Conservation (phyloP, 2,329 filamentous ascomycete genomes). For the Claviceps paspali region DNA sequence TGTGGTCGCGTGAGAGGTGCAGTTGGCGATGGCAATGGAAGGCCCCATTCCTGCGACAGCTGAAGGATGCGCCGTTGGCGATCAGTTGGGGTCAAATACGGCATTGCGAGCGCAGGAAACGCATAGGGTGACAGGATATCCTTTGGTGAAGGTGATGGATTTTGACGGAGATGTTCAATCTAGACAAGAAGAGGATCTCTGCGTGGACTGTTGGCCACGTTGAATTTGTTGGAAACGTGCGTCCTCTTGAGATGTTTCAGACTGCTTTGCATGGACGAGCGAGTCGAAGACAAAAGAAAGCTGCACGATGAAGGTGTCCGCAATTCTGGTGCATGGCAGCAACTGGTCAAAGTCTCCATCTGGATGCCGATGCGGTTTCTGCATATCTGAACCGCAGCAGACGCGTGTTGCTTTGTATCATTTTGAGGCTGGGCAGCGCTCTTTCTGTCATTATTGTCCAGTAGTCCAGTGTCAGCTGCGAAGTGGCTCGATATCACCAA, state of each 20-base stretch:
- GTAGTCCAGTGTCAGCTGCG: too few relatives aligned
- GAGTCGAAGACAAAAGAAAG: too few relatives aligned
- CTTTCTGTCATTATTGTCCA: too few relatives aligned
- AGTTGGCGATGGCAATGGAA: conserved; percentile 25
- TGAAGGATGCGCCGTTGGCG: conserved; percentile 33
- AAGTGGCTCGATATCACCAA: too few relatives aligned
- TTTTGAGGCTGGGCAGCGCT: too few relatives aligned
- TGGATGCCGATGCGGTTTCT: too few relatives aligned
- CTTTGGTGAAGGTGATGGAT: neutral
- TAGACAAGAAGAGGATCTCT: neutral
- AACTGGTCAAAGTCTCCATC: neutral
- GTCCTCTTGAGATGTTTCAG: neutral
- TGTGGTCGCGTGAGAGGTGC: conserved; percentile 26
- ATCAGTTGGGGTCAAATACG: conserved; percentile 17
- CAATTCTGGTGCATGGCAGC: neutral
- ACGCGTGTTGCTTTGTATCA: too few relatives aligned
- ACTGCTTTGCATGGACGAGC: too few relatives aligned
- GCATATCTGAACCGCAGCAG: too few relatives aligned
- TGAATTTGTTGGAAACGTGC: neutral
- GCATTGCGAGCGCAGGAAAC: conserved; percentile 11
- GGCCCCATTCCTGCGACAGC: conserved; percentile 34
- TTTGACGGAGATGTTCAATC: neutral
- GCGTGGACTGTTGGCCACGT: neutral
- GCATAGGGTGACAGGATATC: neutral
- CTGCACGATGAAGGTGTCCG: too few relatives aligned